Evolutionary conservation across 1,284 basidiomycete genomes (phyloP).

Genomic region (Cryptococcus neoformans): DNA sequence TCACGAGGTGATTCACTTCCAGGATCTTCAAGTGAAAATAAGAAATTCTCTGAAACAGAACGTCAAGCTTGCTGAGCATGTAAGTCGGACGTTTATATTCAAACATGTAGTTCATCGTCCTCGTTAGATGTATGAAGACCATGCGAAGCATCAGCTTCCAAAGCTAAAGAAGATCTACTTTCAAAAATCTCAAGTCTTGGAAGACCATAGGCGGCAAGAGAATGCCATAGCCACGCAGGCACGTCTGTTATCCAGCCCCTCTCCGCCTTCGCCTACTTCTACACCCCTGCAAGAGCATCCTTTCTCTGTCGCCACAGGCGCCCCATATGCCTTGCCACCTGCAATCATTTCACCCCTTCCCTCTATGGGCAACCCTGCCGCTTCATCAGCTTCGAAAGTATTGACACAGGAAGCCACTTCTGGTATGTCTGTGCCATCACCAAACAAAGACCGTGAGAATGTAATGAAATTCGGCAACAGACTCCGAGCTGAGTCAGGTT

Average conservation of each 20-base stretch:
- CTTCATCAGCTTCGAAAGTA: background rate
- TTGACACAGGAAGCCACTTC: conserved; percentile 1
- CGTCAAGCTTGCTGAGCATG: conserved; percentile 64
- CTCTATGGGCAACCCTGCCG: conserved; percentile 21
- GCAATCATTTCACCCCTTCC: conserved; percentile 20
- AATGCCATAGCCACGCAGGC: conserved; percentile 46
- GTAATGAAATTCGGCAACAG: conserved; percentile 2
- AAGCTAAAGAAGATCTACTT: conserved; percentile 71
- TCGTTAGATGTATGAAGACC: conserved; percentile 65
- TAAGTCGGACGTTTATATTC: conserved; percentile 11
- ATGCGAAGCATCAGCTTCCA: conserved; percentile 68
- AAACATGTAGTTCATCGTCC: background rate
- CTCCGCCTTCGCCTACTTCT: conserved; percentile 20
- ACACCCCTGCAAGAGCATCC: conserved; percentile 26
- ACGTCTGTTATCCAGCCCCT: conserved; percentile 40
- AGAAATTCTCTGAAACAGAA: conserved; percentile 86
- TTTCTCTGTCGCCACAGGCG: conserved; percentile 11
- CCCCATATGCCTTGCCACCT: conserved; percentile 31
- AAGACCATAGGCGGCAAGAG: conserved; percentile 53
- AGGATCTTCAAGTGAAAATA: conserved; percentile 81
- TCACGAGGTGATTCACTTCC: background rate
- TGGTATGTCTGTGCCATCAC: background rate
- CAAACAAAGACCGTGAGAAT: conserved; percentile 13
- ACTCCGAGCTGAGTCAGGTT: conserved; percentile 27
- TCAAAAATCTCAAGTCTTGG: conserved; percentile 76